These are phyloP conservation scores for Paulinella micropora DNA, from an alignment of 78 protist genomes.

Conservation along the genomic window DNA sequence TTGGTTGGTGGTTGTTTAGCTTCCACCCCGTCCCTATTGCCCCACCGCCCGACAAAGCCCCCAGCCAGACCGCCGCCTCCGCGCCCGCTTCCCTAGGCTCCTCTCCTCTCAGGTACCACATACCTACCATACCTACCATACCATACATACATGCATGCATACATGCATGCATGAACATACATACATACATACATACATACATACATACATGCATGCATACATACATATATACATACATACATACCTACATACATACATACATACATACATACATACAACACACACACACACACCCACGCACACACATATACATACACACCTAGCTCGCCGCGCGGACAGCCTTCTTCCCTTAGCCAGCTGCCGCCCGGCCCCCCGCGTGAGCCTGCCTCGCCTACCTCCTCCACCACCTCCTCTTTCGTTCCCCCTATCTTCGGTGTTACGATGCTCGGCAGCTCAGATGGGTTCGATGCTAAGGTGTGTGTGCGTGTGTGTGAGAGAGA, in stretches of 20 bases:
- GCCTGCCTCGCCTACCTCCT: too few species aligned
- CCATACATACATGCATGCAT: neutral
- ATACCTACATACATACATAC: neutral
- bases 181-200: neutral
- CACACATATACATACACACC: neutral
- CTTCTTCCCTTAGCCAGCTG: too few species aligned
- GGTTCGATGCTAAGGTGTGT: slow-evolving; percentile 34
- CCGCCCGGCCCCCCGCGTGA: too few species aligned
- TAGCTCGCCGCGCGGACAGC: too few species aligned
- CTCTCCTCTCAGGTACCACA: too few species aligned
- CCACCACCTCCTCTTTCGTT: slow-evolving; percentile 25
- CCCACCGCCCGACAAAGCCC: too few species aligned
- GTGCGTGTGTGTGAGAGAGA: neutral
- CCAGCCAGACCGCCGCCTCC: too few species aligned
- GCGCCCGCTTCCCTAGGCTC: too few species aligned
- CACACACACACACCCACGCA: neutral
- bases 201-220: neutral
- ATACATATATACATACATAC: neutral
- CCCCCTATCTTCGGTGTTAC: slow-evolving; percentile 59
- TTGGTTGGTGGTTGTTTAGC: too few species aligned
- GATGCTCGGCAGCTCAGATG: slow-evolving; percentile 46
- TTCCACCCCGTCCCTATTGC: too few species aligned
- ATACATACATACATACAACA: neutral
- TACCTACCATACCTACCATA: too few species aligned
- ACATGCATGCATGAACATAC: neutral